Percentiles rank a stretch among this genome's conserved stretches.
These are phyloP conservation scores for Centrapalus pauciflorus DNA, from an alignment of 129 eudicot species.

Conservation along the genomic window DNA sequence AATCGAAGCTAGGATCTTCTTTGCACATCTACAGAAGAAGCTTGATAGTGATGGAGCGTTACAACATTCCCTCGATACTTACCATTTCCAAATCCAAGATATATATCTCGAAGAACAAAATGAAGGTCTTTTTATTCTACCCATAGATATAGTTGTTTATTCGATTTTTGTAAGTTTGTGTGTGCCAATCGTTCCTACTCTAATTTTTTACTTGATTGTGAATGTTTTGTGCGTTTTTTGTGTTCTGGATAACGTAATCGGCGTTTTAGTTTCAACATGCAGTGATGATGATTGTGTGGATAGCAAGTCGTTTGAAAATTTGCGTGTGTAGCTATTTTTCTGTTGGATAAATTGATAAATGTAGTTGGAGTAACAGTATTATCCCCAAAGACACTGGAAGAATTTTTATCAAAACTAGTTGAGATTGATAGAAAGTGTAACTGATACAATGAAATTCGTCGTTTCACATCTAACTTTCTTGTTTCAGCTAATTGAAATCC, in stretches of 20 bases:
- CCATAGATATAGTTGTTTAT: background rate
- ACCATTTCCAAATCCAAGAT: slow-evolving; percentile 87
- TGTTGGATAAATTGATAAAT: background rate
- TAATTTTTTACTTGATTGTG: background rate
- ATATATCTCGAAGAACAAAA: slow-evolving; percentile 60
- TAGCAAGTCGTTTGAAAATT: background rate
- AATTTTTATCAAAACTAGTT: background rate
- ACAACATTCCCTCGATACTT: slow-evolving; percentile 51
- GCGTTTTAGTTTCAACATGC: background rate
- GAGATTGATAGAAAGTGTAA: background rate
- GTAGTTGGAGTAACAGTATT: background rate
- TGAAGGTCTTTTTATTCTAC: slow-evolving; percentile 36
- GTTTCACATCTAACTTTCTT: slow-evolving; percentile 11
- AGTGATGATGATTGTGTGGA: background rate
- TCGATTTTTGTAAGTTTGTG: background rate
- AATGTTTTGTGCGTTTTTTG: background rate
- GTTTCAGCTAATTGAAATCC: background rate
- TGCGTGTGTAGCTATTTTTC: background rate
- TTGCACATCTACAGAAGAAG: slow-evolving; percentile 67
- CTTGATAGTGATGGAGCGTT: slow-evolving; percentile 36
- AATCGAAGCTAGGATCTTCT: slow-evolving; percentile 72
- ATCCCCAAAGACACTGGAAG: background rate
- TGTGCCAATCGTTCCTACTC: background rate
- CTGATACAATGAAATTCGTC: too few relatives aligned
- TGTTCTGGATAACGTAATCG: background rate